phyloP scores from a whole-genome alignment of 192 early-diverging fungal species.

The Geranomyces variabilis region DNA sequence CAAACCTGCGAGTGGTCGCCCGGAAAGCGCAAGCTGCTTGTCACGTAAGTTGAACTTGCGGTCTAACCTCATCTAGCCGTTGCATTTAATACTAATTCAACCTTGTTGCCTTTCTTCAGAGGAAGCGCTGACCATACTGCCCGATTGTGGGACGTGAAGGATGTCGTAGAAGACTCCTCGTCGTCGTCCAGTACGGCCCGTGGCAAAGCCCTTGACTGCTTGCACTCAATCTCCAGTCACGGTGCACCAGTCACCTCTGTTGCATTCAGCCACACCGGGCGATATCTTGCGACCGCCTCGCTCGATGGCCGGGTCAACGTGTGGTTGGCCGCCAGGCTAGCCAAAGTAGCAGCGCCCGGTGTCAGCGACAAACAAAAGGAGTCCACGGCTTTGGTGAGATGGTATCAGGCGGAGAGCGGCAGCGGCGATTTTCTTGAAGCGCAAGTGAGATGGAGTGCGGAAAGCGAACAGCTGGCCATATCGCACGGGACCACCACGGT shows the following conservation, averaged over 20 bases:
- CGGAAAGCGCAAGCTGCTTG: constrained; percentile 38
- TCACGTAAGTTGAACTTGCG: constrained; percentile 59
- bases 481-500: background rate
- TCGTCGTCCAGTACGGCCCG: no score
- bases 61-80: constrained; percentile 19
- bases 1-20: constrained; percentile 86
- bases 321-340: constrained; percentile 54
- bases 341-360: background rate
- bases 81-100: no score
- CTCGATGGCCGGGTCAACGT: constrained; percentile 80
- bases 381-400: background rate
- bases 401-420: background rate
- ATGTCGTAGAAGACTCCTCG: background rate
- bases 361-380: constrained; percentile 7
- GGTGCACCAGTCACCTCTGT: constrained; percentile 71
- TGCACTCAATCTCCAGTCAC: constrained; percentile 73
- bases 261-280: constrained; percentile 77
- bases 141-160: constrained; percentile 80
- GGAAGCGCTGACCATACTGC: constrained; percentile 81
- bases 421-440: background rate
- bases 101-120: constrained; percentile 11
- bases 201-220: constrained; percentile 56
- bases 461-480: constrained; percentile 18
- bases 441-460: background rate
- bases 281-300: constrained; percentile 73